Conservation (phyloP, 139 green algal genomes). For the Zygnema cylindricum region DNA sequence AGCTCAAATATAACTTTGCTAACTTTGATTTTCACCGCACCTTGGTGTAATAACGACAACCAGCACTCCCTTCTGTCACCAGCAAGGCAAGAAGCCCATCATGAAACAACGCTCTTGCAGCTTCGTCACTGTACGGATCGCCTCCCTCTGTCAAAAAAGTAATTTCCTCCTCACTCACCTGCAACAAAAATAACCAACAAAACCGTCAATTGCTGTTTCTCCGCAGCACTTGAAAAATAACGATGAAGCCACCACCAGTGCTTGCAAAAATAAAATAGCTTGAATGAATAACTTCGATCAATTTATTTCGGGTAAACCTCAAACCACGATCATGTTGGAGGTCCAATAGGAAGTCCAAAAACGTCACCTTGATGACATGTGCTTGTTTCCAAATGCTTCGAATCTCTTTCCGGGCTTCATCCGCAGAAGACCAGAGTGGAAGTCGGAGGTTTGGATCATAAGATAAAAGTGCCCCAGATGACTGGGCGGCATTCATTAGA, state of each 20-base stretch:
- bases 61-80: constrained; percentile 46
- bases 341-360: too few species aligned
- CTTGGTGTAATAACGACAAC: constrained; percentile 55
- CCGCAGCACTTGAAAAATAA: too few species aligned
- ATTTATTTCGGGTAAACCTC: too few species aligned
- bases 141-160: constrained; percentile 53
- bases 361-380: constrained; percentile 51
- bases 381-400: constrained; percentile 56
- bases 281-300: too few species aligned
- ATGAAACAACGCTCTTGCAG: constrained; percentile 30
- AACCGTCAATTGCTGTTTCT: too few species aligned
- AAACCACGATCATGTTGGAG: too few species aligned
- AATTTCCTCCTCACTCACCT: constrained; percentile 58
- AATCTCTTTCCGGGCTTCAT: constrained; percentile 36
- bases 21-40: too few species aligned
- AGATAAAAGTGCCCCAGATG: constrained; percentile 14
- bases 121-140: constrained; percentile 49
- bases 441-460: constrained; percentile 61
- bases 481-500: constrained; percentile 17
- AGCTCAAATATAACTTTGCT: too few species aligned
- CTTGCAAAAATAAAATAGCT: too few species aligned
- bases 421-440: constrained; percentile 45
- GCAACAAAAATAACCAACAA: constrained; percentile 2
- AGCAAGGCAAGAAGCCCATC: constrained; percentile 28
- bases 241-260: too few species aligned